Evolutionary conservation across 176 grass and related monocot genomes (phyloP).

Genomic region (Triticum timopheevii): DNA sequence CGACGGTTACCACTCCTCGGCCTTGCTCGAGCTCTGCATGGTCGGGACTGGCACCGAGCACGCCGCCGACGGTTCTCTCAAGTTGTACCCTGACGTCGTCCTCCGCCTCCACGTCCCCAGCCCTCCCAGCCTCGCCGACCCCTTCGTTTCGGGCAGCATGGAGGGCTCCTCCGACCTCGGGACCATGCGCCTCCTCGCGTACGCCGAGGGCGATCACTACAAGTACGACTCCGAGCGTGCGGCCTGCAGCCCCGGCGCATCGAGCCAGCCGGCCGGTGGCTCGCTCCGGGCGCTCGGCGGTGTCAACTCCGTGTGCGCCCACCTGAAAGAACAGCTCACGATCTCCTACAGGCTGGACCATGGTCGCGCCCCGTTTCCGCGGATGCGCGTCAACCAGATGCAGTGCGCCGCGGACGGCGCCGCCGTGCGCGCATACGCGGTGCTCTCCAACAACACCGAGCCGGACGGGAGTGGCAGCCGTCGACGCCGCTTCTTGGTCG

Average conservation of each 20-base stretch:
- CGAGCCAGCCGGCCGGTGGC: neutral
- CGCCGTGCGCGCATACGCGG: conserved; percentile 36
- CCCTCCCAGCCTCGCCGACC: no score
- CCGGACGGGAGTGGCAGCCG: neutral
- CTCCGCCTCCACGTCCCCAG: no score
- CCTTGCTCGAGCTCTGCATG: no score
- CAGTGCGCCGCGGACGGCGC: conserved; percentile 29
- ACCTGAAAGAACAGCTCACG: neutral
- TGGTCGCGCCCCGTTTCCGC: neutral
- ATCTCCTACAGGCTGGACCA: conserved; percentile 26
- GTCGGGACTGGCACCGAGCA: no score
- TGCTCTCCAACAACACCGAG: conserved; percentile 39
- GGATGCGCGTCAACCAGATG: conserved; percentile 38
- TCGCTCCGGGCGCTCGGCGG: neutral
- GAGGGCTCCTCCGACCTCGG: no score
- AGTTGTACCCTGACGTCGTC: no score
- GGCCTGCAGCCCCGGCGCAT: neutral
- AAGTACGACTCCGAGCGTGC: neutral
- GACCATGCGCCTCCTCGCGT: no score
- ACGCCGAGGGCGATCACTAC: no score
- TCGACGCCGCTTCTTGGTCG: neutral
- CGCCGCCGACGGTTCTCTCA: no score
- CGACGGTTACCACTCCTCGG: no score
- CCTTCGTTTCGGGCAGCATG: no score
- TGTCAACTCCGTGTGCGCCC: neutral